Base-by-base conservation (phyloP, 2,329 filamentous ascomycete genomes). In the Aspergillus quadrilineatus region DNA sequence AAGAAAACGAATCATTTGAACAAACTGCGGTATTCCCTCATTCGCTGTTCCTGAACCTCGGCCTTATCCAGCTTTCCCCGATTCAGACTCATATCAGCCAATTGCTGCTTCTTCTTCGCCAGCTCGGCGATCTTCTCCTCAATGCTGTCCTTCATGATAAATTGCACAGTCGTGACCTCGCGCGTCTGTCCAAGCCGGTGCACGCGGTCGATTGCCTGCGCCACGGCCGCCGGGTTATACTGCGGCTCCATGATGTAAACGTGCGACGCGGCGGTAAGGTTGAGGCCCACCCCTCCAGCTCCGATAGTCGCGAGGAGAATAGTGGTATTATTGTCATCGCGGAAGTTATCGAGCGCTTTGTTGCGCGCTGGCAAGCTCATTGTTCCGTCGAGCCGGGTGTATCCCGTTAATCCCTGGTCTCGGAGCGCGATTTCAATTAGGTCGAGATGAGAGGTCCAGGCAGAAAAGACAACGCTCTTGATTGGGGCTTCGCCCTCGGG, bases 241-340 rank as follows among this genome's bases (percentile, higher is more conserved):
- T 97, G 92, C 4, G 94, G 94, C 72, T 99, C 94, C 93, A 99
- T 97, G 66, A 97, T 89, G 71, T 94, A 97, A 12, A 95, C 93
- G 54, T 85, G 89, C 69, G 87, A 94, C 32, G 88, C 93, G 0
- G 89, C 81, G 0, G 92, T 97, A 53, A 97, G 79, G 69, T 97
- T 97, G 39, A 97, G 85, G 12, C 93, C 93, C 14, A 97, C 83
- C 15, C 94, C 93, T 61, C 93, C 94, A 0, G 93, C 93, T 69
- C 88, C 91, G 73, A 97, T 95, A 8, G 91, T 96, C 12, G 96
- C 91, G 8, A 97, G 83, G 50, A 97, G 92, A 52, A 96, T 87
- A 32, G 86, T 86, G 36, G 96, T 83, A 1, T 73, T 75, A 3
- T 83, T 74, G 63, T 96, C 86, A 9, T 89, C 84, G 36, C 89